Conservation (phyloP, 2,329 filamentous ascomycete species). For the Eutypella sp. region DNA sequence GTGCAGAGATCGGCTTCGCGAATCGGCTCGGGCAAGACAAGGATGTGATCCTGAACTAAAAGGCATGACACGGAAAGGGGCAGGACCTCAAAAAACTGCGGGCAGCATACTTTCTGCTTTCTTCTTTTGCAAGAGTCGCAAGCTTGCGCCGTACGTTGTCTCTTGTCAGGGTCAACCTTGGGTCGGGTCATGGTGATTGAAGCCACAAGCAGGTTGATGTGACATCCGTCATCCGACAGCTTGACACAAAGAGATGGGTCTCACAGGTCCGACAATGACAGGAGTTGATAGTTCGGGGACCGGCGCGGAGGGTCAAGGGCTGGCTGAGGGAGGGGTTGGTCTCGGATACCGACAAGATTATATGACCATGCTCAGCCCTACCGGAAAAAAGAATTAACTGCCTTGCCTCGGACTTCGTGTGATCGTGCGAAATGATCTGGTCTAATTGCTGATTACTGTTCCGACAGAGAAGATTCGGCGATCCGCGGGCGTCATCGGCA, state of each 20-base stretch:
- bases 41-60: background rate
- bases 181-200: slow-evolving; percentile 41
- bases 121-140: slow-evolving; percentile 61
- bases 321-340: slow-evolving; percentile 19
- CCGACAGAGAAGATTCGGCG: slow-evolving; percentile 17
- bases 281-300: slow-evolving; percentile 18
- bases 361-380: slow-evolving; percentile 23
- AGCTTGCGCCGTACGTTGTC: slow-evolving; percentile 58
- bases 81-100: background rate
- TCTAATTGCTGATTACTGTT: slow-evolving; percentile 9
- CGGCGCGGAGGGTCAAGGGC: slow-evolving; percentile 24
- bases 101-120: slow-evolving; percentile 58
- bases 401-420: slow-evolving; percentile 16
- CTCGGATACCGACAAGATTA: slow-evolving; percentile 28
- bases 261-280: slow-evolving; percentile 19
- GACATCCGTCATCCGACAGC: slow-evolving; percentile 30
- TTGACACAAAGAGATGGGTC: slow-evolving; percentile 19
- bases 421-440: slow-evolving; percentile 14
- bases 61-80: background rate
- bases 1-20: background rate
- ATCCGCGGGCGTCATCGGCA: slow-evolving; percentile 20
- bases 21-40: background rate
- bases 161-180: slow-evolving; percentile 53
- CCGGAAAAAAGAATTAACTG: slow-evolving; percentile 16
- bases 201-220: slow-evolving; percentile 21